Percentiles rank a stretch among this genome's conserved stretches.
Conservation (phyloP, 257 asterid genomes). For the Dorcoceras hygrometricum region DNA sequence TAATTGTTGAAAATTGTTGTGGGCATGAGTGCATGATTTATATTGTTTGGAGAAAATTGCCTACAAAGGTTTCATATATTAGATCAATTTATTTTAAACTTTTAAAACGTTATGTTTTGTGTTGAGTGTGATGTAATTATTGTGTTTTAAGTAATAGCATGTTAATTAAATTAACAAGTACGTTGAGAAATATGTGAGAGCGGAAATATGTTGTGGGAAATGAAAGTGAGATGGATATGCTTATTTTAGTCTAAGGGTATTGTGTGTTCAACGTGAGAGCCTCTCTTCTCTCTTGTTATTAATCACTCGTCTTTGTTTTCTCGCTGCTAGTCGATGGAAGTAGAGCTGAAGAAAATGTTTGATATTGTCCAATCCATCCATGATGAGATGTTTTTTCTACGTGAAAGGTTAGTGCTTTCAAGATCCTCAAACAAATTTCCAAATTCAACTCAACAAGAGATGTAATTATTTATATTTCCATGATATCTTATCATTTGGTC, state of each 20-base stretch:
- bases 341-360: conserved; percentile 84
- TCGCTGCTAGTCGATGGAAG: conserved; percentile 69
- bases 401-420: conserved; percentile 58
- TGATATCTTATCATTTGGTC: not conserved
- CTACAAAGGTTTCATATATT: not conserved
- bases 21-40: not conserved
- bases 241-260: not conserved
- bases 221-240: not conserved
- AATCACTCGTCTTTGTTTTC: conserved; percentile 14
- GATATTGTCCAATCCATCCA: conserved; percentile 80
- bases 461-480: not conserved
- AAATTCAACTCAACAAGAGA: not conserved
- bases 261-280: not conserved
- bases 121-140: not conserved
- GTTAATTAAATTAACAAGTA: too few relatives aligned
- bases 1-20: too few relatives aligned
- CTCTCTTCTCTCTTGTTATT: not conserved
- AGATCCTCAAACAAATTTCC: not conserved
- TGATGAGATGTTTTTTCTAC: conserved; percentile 86
- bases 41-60: not conserved
- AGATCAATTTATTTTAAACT: not conserved
- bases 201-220: not conserved
- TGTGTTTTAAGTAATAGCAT: not conserved
- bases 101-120: not conserved
- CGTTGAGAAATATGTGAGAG: not conserved